Evolutionary conservation across 2,329 filamentous ascomycete species (phyloP), one percentile per base, ranked within the genome.

Genomic region (Simplicillium aogashimaense): DNA sequence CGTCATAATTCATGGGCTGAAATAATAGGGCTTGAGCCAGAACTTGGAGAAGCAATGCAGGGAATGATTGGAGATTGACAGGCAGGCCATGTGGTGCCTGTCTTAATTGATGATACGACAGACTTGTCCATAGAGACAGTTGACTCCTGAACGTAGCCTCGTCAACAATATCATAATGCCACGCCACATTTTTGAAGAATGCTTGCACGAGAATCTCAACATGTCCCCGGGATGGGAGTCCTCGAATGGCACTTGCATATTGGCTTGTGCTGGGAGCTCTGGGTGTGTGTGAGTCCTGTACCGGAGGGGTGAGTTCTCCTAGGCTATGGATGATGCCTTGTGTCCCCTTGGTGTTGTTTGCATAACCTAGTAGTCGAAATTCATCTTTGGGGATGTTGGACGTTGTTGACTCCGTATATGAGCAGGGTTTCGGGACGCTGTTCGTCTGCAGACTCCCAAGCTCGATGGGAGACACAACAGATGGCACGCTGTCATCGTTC

Each of bases 161-260:
- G 31, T 44, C 42, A 13, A 44, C 32, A 20, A 44, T 38, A 29
- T 44, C 42, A 36, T 41, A 44, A 12, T 44, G 42, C 42, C 42
- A 44, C 36, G 35, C 35, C 9, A 44, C 30, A 13, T 44, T 41
- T 32, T 17, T 25, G 36, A 41, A 44, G 39, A 44, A 44, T 10
- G 29, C 29, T 12, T 29, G 18, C 36, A 44, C 42, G 2, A 44
- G 39, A 25, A 36, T 44, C 2, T 41, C 32, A 15, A 38, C 32
- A 20, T 35, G 32, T 38, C 33, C 35, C 17, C 29, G 39, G 15
- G 42, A 18, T 31, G 42, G 42, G 10, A 44, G 18, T 17, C 39
- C 28, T 17, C 39, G 36, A 16, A 41, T 41, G n/a, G 41, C 29
- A 31, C 16, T 38, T 17, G 25, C 29, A 38, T 44, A 44, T 29